Conservation (phyloP, 2,329 filamentous ascomycete genomes). For the Aureobasidium leucospermi region DNA sequence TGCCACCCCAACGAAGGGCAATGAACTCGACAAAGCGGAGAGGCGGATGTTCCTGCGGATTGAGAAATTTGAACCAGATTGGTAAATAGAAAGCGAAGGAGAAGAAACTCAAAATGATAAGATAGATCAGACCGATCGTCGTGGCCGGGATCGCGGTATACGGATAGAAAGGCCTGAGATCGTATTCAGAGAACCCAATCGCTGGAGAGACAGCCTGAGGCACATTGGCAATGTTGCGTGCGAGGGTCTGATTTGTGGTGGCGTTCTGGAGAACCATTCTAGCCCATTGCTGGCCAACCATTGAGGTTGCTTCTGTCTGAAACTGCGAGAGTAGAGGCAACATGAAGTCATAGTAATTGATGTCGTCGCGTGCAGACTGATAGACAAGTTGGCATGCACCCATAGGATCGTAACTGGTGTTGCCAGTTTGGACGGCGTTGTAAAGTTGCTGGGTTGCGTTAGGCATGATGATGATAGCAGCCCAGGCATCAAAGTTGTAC, state of each 20-base stretch:
- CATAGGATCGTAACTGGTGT: conserved; percentile 52
- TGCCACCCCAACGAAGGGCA: conserved; percentile 51
- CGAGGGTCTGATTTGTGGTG: conserved; percentile 29
- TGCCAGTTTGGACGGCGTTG: conserved; percentile 46
- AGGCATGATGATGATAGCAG: conserved; percentile 54
- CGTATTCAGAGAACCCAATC: conserved; percentile 49
- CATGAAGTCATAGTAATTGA: conserved; percentile 44
- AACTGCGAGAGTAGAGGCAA: conserved; percentile 43
- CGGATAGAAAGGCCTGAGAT: conserved; percentile 54
- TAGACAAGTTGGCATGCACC: conserved; percentile 52
- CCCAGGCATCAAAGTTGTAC: conserved; percentile 53
- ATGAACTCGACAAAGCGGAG: conserved; percentile 53
- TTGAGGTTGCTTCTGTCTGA: conserved; percentile 38
- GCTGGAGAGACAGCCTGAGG: conserved; percentile 51
- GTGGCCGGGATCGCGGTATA: conserved; percentile 46
- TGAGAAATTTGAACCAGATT: conserved; percentile 52
- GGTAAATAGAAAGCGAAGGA: conserved; percentile 59
- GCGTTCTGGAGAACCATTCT: conserved; percentile 35
- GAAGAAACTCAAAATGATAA: conserved; percentile 62
- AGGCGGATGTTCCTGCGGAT: conserved; percentile 48
- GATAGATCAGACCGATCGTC: conserved; percentile 57
- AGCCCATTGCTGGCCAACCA: conserved; percentile 44
- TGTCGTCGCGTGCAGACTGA: conserved; percentile 50
- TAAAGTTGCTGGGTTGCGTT: conserved; percentile 51
- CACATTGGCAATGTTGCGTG: conserved; percentile 37